Base-by-base conservation (phyloP, 306 rosid genomes). In the Herpetospermum pedunculosum region DNA sequence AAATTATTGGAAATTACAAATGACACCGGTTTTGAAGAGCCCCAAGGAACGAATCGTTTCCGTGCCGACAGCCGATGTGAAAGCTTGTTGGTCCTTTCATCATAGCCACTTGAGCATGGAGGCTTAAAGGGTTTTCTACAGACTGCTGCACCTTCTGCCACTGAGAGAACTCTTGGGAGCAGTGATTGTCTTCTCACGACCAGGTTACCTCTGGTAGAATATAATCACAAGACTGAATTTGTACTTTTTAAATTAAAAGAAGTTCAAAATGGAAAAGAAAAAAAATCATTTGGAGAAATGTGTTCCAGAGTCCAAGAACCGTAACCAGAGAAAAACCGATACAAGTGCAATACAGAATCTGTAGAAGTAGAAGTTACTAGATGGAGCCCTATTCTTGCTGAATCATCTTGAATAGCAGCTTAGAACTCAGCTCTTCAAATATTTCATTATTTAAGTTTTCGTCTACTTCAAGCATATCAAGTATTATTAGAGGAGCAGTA, bases 11-110 rank as follows among this genome's bases (percentile, higher is more conserved):
- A 73, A 77, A 78, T 77, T 59, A 83, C 75, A 78, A 84, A 60
- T 28, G 76, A 50, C 0, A 47, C 83, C 26, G 95, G 85, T 55
- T 77, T 81, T 18, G 83, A 77, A 49, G 96, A 90, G 29, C 98
- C 93, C 98, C 98, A 93, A 0, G 98, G 98, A 41, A 93, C 92
- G 78, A 93, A 93, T 83, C 88, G 81, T 77, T 87, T 91, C n/a
- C 97, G 94, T 47, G 89, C 97, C 38, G 79, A 86, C 76, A 93
- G 96, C 30, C 96, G 89, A 13, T 92, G 97, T 19, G 90, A 62
- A 40, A 93, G 97, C 53, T 88, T 87, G 35, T 81, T 76, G 34
- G 87, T 83, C 52, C 75, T 62, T 59, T 79, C 82, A 80, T 65
- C 76, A 60, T 83, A 85, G 58, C 90, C 81, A 60, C 76, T 77